A percentile compares a stretch with the other conserved stretches of the same genome.
Conservation (phyloP, 495 filamentous ascomycete species). For the Choiromyces venosus region DNA sequence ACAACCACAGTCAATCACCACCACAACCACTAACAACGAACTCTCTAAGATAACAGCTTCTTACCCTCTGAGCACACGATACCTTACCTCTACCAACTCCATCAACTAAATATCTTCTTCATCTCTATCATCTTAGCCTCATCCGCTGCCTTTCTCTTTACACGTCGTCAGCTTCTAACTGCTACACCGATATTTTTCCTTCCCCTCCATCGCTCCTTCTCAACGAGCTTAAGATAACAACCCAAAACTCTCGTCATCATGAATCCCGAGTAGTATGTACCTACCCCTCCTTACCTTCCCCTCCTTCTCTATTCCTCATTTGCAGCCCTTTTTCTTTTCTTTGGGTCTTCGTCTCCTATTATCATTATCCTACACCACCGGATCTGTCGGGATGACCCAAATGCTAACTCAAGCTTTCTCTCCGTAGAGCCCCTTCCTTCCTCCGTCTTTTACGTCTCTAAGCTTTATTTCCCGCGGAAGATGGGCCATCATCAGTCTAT, state of each 20-base stretch:
- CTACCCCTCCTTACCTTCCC: slow-evolving; percentile 30
- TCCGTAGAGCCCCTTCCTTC: slow-evolving; percentile 21
- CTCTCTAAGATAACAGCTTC: background rate
- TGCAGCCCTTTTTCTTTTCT: slow-evolving; percentile 2
- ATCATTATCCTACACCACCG: background rate
- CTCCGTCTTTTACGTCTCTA: slow-evolving; percentile 2
- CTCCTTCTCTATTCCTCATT: slow-evolving; percentile 18
- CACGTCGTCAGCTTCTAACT: slow-evolving; percentile 35
- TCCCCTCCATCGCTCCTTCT: slow-evolving; percentile 29
- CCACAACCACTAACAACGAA: background rate
- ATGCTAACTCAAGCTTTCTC: slow-evolving; percentile 35
- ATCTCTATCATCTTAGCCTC: slow-evolving; percentile 1
- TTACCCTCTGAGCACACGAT: background rate
- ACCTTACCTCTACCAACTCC: slow-evolving; percentile 21
- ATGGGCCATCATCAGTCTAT: background rate
- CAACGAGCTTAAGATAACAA: slow-evolving; percentile 22
- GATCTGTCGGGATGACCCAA: slow-evolving; percentile 5
- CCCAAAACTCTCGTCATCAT: slow-evolving; percentile 53
- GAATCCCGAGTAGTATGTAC: slow-evolving; percentile 91
- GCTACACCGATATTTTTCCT: slow-evolving; percentile 24
- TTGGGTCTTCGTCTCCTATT: slow-evolving; percentile 22
- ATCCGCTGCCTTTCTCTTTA: slow-evolving; percentile 1
- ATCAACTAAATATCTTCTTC: slow-evolving; percentile 26
- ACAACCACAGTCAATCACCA: slow-evolving; percentile 3
- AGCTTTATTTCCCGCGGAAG: background rate